Evolutionary conservation across 2,329 filamentous ascomycete species (phyloP).

Genomic region (Pseudodiploospora longispora): DNA sequence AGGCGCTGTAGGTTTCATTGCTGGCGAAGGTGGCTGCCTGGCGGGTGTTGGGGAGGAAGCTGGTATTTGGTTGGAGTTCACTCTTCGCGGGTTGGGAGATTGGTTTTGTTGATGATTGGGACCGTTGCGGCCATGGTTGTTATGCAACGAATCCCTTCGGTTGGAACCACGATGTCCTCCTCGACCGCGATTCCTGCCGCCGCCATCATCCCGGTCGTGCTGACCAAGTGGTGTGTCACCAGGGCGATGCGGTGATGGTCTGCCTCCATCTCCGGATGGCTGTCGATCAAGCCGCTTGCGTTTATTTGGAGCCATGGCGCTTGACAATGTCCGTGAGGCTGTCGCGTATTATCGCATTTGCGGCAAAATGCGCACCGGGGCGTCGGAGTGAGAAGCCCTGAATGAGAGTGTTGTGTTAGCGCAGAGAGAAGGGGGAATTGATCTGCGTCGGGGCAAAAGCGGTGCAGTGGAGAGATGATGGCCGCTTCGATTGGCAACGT

Average conservation of each 20-base stretch:
- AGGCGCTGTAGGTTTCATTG: constrained; percentile 13
- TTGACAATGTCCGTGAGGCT: constrained; percentile 9
- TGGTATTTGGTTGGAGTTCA: constrained; percentile 12
- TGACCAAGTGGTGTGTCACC: constrained; percentile 47
- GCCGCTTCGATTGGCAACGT: not conserved
- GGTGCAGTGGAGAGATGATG: not conserved
- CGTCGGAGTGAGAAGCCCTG: not conserved
- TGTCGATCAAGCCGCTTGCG: constrained; percentile 48
- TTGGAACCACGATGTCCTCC: constrained; percentile 40
- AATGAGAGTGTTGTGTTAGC: not conserved
- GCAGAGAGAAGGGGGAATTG: not conserved
- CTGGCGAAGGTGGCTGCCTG: constrained; percentile 11
- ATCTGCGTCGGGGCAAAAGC: not conserved
- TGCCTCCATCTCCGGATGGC: constrained; percentile 37
- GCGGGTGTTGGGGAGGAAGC: constrained; percentile 14
- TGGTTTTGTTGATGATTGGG: constrained; percentile 14
- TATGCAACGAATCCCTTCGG: constrained; percentile 45
- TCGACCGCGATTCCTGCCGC: constrained; percentile 38
- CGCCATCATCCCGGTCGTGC: constrained; percentile 47
- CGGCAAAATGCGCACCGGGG: constrained; percentile 6
- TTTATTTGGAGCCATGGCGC: constrained; percentile 46
- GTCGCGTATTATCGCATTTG: constrained; percentile 26
- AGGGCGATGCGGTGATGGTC: constrained; percentile 56
- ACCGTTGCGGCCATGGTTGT: constrained; percentile 19
- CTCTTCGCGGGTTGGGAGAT: constrained; percentile 11